Conservation (phyloP, 495 filamentous ascomycete genomes). For the Symbiotaphrina buchneri region DNA sequence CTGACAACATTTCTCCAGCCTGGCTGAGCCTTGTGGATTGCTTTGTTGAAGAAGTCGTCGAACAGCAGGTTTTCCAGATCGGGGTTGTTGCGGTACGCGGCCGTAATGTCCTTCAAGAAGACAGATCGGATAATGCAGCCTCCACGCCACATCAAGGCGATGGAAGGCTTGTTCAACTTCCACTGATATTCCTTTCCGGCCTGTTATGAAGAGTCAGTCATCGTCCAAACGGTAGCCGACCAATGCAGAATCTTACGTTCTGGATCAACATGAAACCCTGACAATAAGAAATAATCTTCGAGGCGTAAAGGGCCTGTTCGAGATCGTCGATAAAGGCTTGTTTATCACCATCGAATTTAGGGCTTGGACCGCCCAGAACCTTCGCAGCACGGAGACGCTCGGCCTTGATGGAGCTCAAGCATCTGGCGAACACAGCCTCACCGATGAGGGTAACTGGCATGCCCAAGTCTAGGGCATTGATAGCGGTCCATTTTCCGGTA, state of each 20-base stretch:
- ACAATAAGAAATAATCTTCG: conserved; percentile 98
- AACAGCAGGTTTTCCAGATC: conserved; percentile 97
- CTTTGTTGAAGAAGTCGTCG: conserved; percentile 97
- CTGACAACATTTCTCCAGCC: conserved; percentile 90
- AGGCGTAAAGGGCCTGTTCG: conserved; percentile 95
- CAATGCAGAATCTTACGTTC: conserved; percentile 58
- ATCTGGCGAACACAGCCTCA: conserved; percentile 88
- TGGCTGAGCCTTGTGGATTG: conserved; percentile 85
- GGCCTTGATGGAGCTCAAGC: conserved; percentile 78
- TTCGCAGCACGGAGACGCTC: conserved; percentile 71
- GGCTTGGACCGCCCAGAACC: conserved; percentile 55
- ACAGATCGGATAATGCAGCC: conserved; percentile 99
- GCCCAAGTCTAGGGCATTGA: conserved; percentile 93
- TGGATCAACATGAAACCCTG: conserved; percentile 99
- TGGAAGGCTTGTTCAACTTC: conserved; percentile 99
- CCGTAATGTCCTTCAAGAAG: conserved; percentile 98
- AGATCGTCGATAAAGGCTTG: conserved; percentile 85
- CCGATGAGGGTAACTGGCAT: conserved; percentile 98
- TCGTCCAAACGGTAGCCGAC: conserved; percentile 10
- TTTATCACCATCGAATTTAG: conserved; percentile 72
- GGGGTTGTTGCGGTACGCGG: conserved; percentile 81
- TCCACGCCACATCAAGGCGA: conserved; percentile 99
- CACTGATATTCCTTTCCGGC: conserved; percentile 87
- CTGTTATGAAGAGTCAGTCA: conserved; percentile 22
- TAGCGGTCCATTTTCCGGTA: conserved; percentile 98